Percentiles rank a stretch among this genome's conserved stretches.
Conservation (phyloP, 2,329 filamentous ascomycete species). For the Penicillium vulpinum region DNA sequence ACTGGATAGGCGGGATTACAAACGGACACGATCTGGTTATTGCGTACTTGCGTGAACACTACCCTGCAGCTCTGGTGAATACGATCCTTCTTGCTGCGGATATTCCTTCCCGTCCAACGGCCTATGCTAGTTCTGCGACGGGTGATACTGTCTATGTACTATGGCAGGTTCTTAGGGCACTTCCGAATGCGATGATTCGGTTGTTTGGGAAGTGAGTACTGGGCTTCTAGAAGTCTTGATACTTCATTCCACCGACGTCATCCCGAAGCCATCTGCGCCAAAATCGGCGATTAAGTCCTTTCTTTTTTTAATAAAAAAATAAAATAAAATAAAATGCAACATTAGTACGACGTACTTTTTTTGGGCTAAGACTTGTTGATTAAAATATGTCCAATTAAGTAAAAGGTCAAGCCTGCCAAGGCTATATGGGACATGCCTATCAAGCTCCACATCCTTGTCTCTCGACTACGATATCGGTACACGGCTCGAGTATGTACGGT, state of each 20-base stretch:
- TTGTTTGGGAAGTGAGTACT: not conserved
- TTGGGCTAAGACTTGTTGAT: not conserved
- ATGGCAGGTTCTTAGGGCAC: constrained; percentile 19
- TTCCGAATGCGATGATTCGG: constrained; percentile 13
- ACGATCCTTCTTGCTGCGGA: constrained; percentile 38
- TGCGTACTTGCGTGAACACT: constrained; percentile 23
- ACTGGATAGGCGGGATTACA: constrained; percentile 25
- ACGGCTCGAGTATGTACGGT: too few species aligned
- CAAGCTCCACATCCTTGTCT: too few species aligned
- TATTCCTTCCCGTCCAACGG: constrained; percentile 25
- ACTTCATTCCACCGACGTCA: constrained; percentile 6
- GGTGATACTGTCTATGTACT: constrained; percentile 15
- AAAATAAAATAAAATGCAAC: not conserved
- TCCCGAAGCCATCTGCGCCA: not conserved
- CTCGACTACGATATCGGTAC: too few species aligned
- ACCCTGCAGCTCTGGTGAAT: constrained; percentile 30
- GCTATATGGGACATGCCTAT: too few species aligned
- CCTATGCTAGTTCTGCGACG: constrained; percentile 25
- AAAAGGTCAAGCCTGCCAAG: not conserved
- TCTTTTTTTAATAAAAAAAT: not conserved
- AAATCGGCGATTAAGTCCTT: not conserved
- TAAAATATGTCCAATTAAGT: not conserved
- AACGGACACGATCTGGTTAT: constrained; percentile 30
- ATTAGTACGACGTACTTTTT: not conserved
- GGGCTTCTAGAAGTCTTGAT: not conserved